Conservation (phyloP, 2,329 filamentous ascomycete genomes). For the Colletotrichum coccodes region DNA sequence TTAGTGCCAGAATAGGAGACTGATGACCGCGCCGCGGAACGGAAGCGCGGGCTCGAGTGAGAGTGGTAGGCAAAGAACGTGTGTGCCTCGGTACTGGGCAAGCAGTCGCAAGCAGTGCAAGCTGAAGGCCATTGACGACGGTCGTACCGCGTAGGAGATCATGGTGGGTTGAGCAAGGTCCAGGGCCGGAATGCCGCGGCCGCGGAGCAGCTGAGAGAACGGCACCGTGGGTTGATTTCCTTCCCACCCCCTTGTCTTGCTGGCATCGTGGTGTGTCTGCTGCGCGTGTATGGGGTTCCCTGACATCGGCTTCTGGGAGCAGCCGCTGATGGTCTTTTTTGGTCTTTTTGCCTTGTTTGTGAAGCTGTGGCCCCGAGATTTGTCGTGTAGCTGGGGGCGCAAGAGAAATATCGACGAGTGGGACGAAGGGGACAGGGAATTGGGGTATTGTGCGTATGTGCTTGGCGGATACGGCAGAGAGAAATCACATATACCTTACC, state of each 20-base stretch:
- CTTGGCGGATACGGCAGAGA: background rate
- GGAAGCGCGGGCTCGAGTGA: conserved; percentile 21
- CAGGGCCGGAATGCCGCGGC: conserved; percentile 26
- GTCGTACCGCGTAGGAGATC: conserved; percentile 3
- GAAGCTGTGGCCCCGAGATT: background rate
- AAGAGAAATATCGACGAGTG: background rate
- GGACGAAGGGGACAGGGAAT: background rate
- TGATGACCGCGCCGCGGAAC: conserved; percentile 24
- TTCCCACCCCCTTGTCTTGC: background rate
- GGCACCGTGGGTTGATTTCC: conserved; percentile 4
- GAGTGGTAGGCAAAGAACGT: background rate
- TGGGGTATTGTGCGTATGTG: background rate
- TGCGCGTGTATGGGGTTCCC: background rate
- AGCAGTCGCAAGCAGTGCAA: background rate
- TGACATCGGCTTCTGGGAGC: background rate
- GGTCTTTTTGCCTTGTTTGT: background rate
- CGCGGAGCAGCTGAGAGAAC: conserved; percentile 27
- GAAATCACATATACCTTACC: background rate
- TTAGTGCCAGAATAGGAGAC: conserved; percentile 28
- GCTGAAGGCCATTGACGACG: background rate
- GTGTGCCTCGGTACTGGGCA: conserved; percentile 29
- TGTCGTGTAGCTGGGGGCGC: background rate
- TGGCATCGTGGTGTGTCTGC: conserved; percentile 1
- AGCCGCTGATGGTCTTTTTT: background rate
- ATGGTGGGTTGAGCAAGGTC: conserved; percentile 17